Evolutionary conservation across 108 stramenopile species (phyloP).

Genomic region (Cyclostephanos invisitatus): DNA sequence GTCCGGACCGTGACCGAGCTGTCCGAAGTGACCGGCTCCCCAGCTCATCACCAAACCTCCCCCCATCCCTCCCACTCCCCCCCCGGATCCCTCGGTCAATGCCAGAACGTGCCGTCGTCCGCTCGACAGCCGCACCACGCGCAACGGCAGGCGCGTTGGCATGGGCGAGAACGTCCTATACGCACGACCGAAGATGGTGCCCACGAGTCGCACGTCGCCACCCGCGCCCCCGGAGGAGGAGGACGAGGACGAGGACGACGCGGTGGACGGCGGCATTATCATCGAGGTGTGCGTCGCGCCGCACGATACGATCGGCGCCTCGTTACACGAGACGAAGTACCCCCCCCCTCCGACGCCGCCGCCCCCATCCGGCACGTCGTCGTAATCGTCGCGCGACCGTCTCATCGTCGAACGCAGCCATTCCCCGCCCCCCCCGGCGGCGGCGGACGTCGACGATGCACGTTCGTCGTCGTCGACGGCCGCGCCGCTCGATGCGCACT

Average conservation of each 20-base stretch:
- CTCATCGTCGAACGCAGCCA: constrained; percentile 4
- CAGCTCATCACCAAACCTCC: constrained; percentile 72
- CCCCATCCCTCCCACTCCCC: neutral
- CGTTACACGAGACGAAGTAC: constrained; percentile 18
- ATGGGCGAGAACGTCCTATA: constrained; percentile 33
- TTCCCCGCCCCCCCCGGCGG: neutral
- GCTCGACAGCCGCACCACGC: constrained; percentile 33
- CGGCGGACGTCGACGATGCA: neutral
- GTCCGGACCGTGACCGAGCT: constrained; percentile 71
- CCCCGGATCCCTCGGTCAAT: constrained; percentile 37
- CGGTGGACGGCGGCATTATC: constrained; percentile 5
- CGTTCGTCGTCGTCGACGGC: constrained; percentile 4
- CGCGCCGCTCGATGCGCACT: too few species aligned
- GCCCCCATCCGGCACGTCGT: too few species aligned
- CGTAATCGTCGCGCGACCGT: neutral
- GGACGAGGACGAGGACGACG: too few species aligned
- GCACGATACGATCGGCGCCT: constrained; percentile 29
- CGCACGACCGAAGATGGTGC: constrained; percentile 47
- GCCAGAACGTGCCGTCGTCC: constrained; percentile 53
- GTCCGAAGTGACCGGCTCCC: constrained; percentile 91
- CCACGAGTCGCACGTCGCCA: constrained; percentile 24
- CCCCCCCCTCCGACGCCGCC: neutral
- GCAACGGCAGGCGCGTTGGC: constrained; percentile 48
- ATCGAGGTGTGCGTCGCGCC: constrained; percentile 51
- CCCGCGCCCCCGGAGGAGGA: neutral